Evolutionary conservation across 2,329 filamentous ascomycete species (phyloP), one percentile per base, ranked within the genome.

Genomic region (Stachybotrys echinatus): DNA sequence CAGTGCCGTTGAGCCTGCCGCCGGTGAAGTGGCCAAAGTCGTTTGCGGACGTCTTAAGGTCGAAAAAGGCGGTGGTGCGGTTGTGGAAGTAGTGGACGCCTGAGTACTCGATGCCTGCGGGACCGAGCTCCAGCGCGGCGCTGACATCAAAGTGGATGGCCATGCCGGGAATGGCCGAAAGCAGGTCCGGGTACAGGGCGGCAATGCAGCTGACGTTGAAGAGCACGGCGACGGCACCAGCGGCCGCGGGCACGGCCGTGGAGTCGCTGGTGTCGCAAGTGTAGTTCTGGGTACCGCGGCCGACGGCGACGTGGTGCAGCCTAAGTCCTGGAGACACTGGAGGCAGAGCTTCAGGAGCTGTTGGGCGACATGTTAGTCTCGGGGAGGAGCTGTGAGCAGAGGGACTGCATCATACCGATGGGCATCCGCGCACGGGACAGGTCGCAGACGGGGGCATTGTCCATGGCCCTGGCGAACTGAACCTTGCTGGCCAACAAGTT

Each of bases 241-340:
- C 68, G 18, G 84, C 76, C 10, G 74, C 75, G 14, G 92, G 92
- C 0, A 71, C 71, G 1, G 82, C 79, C 4, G 79, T 79, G 2
- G 80, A 64, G 58, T 87, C 80, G 54, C 70, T 70, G 48, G 77
- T 72, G 51, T 80, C 74, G 75, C 92, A 96, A 47, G 89, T 95
- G 75, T 96, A 97, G 78, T 96, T 96, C 73, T 96, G 85, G 7
- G 88, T 94, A 52, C 92, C 92, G 42, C 89, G 85, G 61, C 92
- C 92, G 54, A 96, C 75, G 63, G 87, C 89, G 49, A 96, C 87
- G 69, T 95, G 89, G 63, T 82, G 79, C 47, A 95, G 76, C 4
- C 64, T 73, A 23, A 89, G 74, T 50, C 85, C 87, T 6, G 73
- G 57, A 1, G 81, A 71, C 14, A 83, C 82, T 7, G 74, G 55